Evolutionary conservation across 2,329 filamentous ascomycete species (phyloP), one percentile per base, ranked within the genome.

Genomic region (Bipolaris cookei): DNA sequence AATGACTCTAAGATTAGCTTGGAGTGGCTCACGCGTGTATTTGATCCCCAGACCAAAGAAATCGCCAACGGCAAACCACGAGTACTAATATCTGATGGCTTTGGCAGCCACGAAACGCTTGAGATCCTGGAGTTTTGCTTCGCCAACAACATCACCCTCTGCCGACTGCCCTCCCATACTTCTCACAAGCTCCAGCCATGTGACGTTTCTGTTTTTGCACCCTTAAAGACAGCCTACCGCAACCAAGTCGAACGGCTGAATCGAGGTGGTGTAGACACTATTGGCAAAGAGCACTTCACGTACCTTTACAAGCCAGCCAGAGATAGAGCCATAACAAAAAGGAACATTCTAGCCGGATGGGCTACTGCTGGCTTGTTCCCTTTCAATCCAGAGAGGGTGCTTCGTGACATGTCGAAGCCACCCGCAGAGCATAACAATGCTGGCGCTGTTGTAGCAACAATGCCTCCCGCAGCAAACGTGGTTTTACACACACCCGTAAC

Each of bases 51-150:
- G 23, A 49, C 46, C n/a, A 49, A 49, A 14, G 32, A 39, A 10
- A 10, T 10, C 6, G 46, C 46, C 20, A 39, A 38, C 16, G n/a
- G 16, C 14, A 49, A 39, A 16, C 46, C 18, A 38, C 11, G 18
- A 11, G 34, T 49, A n/a, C 25, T 51, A 7, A 51, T 51, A n/a
- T 51, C 16, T 6, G 37, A 51, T 51, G 21, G 57, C 37, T 77
- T 78, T 51, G 63, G 64, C n/a, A 74, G 68, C 23, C 70, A 78
- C 51, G 65, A 78, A 56, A 72, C 69, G 3, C 69, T 74, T 28
- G 68, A 78, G 35, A 59, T 75, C 44, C 45, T 68, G 54, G 65
- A 70, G 59, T 71, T 66, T 57, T 75, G 65, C 56, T 72, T 72
- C 47, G 54, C 66, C 49, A 72, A 77, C 49, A 71, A 72, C 35